Percentiles rank a stretch among this genome's conserved stretches.
These are phyloP conservation scores for Carex littledalei DNA, from an alignment of 176 grass and related monocot genomes.

Conservation along the genomic window DNA sequence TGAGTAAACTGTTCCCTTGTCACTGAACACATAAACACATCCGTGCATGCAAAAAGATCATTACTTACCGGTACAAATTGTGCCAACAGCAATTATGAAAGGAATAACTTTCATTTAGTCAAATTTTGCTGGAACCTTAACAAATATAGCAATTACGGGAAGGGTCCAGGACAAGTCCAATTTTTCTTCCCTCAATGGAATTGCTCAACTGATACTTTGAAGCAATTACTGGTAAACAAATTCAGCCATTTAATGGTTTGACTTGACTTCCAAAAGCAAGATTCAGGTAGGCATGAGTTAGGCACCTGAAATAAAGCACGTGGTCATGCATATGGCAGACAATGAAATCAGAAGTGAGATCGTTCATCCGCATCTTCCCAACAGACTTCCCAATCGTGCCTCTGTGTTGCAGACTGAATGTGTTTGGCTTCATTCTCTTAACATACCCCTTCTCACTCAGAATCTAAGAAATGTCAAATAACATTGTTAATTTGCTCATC, in stretches of 20 bases:
- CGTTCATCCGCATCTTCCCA: conserved; percentile 95
- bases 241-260: neutral
- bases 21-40: conserved; percentile 44
- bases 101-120: neutral
- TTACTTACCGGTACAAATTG: neutral
- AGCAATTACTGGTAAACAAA: neutral
- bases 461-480: conserved; percentile 42
- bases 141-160: neutral
- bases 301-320: conserved; percentile 96
- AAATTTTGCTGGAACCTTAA: neutral
- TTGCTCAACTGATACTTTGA: neutral
- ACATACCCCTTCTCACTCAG: conserved; percentile 95
- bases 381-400: conserved; percentile 98
- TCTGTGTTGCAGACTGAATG: conserved; percentile 68
- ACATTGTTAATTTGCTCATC: neutral
- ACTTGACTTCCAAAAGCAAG: conserved; percentile 11
- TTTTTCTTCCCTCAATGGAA: neutral
- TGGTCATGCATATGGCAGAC: conserved; percentile 87
- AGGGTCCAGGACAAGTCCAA: neutral
- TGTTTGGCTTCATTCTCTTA: conserved; percentile 93
- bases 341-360: conserved; percentile 84
- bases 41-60: neutral
- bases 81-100: neutral
- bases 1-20: conserved; percentile 92
- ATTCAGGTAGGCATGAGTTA: neutral